phyloP scores from a whole-genome alignment of 2,329 filamentous ascomycete genomes.

The Lachnellula arida region DNA sequence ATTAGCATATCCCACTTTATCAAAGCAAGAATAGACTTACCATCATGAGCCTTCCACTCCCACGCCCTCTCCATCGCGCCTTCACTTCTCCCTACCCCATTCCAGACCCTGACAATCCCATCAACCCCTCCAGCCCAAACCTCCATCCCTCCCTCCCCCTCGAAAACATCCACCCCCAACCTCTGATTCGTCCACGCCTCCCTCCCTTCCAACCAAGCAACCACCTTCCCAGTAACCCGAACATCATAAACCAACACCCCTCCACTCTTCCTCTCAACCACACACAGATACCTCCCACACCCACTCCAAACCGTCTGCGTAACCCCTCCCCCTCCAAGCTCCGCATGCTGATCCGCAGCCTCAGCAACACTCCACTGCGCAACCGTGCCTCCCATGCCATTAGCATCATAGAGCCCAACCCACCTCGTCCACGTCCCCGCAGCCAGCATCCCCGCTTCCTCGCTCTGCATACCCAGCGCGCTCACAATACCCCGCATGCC shows the following conservation, averaged over 20 bases:
- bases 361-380: conserved; percentile 56
- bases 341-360: conserved; percentile 46
- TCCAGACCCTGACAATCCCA: conserved; percentile 55
- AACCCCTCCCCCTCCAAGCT: conserved; percentile 58
- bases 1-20: conserved; percentile 1
- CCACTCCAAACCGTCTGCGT: conserved; percentile 57
- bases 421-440: conserved; percentile 61
- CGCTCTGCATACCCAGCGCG: conserved; percentile 44
- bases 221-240: conserved; percentile 52
- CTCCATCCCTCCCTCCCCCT: conserved; percentile 47
- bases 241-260: conserved; percentile 60
- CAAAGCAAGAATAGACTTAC: conserved; percentile 14
- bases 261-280: conserved; percentile 53
- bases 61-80: conserved; percentile 25
- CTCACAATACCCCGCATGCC: conserved; percentile 61
- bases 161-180: conserved; percentile 51
- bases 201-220: conserved; percentile 50
- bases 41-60: conserved; percentile 33
- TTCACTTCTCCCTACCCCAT: conserved; percentile 49
- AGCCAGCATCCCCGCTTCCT: conserved; percentile 41
- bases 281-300: conserved; percentile 58
- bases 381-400: conserved; percentile 47
- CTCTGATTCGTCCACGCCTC: conserved; percentile 50
- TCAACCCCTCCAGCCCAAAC: conserved; percentile 56
- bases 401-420: conserved; percentile 59